Conservation (phyloP, 2,329 filamentous ascomycete species). For the Trichoderma atrobrunneum region DNA sequence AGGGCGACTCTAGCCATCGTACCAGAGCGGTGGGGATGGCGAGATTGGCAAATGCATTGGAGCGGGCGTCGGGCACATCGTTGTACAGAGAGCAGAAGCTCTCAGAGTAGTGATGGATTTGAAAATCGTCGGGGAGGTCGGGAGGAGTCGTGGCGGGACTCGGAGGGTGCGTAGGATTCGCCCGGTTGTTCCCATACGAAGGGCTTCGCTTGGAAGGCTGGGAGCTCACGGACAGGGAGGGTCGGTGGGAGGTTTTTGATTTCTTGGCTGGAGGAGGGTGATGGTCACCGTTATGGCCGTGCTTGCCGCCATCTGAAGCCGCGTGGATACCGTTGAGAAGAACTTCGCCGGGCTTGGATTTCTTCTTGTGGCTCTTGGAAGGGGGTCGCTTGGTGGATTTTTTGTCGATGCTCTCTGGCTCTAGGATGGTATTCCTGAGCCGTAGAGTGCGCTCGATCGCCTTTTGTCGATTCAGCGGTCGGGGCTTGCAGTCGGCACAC, state of each 20-base stretch:
- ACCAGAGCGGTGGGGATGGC: slow-evolving; percentile 71
- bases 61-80: slow-evolving; percentile 58
- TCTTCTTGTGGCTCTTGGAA: slow-evolving; percentile 85
- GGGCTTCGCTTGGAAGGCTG: slow-evolving; percentile 63
- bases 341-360: slow-evolving; percentile 67
- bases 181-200: slow-evolving; percentile 57
- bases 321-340: slow-evolving; percentile 65
- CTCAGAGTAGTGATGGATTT: slow-evolving; percentile 67
- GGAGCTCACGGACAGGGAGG: slow-evolving; percentile 73
- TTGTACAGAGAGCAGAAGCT: slow-evolving; percentile 76
- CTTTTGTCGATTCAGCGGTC: slow-evolving; percentile 67
- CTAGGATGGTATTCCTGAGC: slow-evolving; percentile 43
- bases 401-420: slow-evolving; percentile 58
- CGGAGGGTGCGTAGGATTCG: slow-evolving; percentile 57
- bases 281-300: slow-evolving; percentile 43
- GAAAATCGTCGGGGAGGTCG: slow-evolving; percentile 60
- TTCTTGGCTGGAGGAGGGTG: slow-evolving; percentile 67
- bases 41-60: slow-evolving; percentile 76
- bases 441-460: slow-evolving; percentile 71
- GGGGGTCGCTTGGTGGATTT: slow-evolving; percentile 71
- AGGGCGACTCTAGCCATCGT: slow-evolving; percentile 73
- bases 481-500: slow-evolving; percentile 84
- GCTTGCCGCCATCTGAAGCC: slow-evolving; percentile 54
- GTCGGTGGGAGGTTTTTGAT: slow-evolving; percentile 74
- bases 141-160: slow-evolving; percentile 77